Base-by-base conservation (phyloP, 495 filamentous ascomycete genomes). In the Xylaria longipes region DNA sequence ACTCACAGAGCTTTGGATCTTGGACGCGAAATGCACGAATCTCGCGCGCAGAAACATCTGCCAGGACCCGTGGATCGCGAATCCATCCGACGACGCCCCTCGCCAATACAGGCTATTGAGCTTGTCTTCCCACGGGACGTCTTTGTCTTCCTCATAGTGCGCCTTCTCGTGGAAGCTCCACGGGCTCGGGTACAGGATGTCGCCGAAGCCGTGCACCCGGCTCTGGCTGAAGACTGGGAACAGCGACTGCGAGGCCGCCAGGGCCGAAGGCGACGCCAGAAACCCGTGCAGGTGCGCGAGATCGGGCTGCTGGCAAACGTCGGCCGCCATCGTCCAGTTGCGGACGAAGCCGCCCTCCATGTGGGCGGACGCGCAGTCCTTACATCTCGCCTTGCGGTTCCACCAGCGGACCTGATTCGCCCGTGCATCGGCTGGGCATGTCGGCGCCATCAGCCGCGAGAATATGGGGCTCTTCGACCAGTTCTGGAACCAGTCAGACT, bases 231-330 rank as follows among this genome's bases (percentile, higher is more conserved):
- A 95, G 46, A 95, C 81, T 0, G 93, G 93, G 6, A 91, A 77
- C 3, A 94, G 82, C 2, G 90, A 85, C 45, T 89, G 86, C 0
- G 89, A 82, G 1, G 89, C 87, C 58, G 86, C 87, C 72, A 90
- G 87, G 5, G 89, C 85, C 0, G 92, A 83, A 0, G 91, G 87
- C 0, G 87, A 90, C 57, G 91, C 80, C 77, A 92, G 84, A 65
- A 94, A 86, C 45, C 91, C 91, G 71, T 95, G 93, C 1, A 94
- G 82, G 57, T 89, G 84, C 5, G 89, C 87, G 43, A 96, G 83
- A 73, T 96, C 93, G 1, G 93, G 90, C 73, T 96, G 93, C 72
- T 94, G 91, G 77, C 93, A 96, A 57, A 92, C 82, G 41, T 92
- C 87, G 15, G 85, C 85, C 6, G 91, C 86, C 1, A 88, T 73